These are phyloP conservation scores for Nakazawaea anatomiae DNA, from an alignment of 805 yeast species.

Conservation along the genomic window DNA sequence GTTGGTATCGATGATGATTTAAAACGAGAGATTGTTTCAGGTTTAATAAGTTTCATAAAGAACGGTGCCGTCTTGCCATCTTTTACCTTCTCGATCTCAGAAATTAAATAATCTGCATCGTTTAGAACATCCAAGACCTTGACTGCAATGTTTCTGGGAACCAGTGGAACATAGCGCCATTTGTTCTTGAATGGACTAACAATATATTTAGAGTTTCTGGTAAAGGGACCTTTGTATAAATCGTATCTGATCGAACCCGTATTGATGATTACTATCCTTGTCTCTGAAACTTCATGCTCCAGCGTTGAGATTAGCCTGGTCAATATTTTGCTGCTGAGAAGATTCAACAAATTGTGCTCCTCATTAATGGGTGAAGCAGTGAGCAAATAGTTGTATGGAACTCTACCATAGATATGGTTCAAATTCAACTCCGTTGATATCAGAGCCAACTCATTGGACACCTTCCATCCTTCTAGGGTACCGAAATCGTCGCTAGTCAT, in stretches of 20 bases:
- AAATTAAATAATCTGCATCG: constrained; percentile 38
- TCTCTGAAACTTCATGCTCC: constrained; percentile 7
- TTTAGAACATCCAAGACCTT: constrained; percentile 53
- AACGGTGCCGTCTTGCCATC: constrained; percentile 6
- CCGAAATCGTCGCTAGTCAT: constrained; percentile 31
- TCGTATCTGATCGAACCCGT: constrained; percentile 90
- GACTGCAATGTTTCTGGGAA: constrained; percentile 55
- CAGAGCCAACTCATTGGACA: constrained; percentile 37
- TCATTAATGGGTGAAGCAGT: constrained; percentile 57
- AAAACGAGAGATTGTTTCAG: neutral
- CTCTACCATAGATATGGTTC: constrained; percentile 54
- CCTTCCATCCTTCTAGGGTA: constrained; percentile 47
- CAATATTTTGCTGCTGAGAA: constrained; percentile 54
- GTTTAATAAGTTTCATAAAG: constrained; percentile 7
- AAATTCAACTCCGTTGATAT: constrained; percentile 46
- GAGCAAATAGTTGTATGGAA: constrained; percentile 61
- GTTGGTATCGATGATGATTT: neutral
- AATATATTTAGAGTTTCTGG: constrained; percentile 71
- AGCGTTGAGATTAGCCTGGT: constrained; percentile 24
- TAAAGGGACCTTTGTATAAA: constrained; percentile 77
- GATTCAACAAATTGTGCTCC: constrained; percentile 47
- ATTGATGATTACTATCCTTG: constrained; percentile 61
- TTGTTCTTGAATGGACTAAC: constrained; percentile 80
- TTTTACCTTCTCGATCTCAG: neutral
- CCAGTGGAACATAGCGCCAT: constrained; percentile 60